A percentile compares a stretch with the other conserved stretches of the same genome.
These are phyloP conservation scores for Tagetes erecta DNA, from an alignment of 129 eudicot species.

Conservation along the genomic window DNA sequence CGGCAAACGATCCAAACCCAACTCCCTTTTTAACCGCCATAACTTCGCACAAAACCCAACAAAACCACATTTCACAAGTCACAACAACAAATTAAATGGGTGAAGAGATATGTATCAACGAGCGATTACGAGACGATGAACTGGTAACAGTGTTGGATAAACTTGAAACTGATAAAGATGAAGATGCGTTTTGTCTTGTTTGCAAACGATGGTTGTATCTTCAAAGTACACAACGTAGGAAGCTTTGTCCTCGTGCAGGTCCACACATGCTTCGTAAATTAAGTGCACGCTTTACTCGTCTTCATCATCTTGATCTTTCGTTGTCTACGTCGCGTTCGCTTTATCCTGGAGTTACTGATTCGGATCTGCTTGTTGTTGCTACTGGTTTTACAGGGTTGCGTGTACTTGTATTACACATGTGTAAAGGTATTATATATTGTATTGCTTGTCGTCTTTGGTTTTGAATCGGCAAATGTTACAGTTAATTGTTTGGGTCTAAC, in stretches of 20 bases:
- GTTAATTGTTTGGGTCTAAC: too few species aligned
- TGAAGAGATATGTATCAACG: conserved; percentile 45
- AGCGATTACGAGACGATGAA: conserved; percentile 71
- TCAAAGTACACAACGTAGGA: conserved; percentile 78
- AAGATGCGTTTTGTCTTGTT: conserved; percentile 73
- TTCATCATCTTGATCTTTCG: conserved; percentile 69
- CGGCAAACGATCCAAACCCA: background rate
- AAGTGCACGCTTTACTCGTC: conserved; percentile 73
- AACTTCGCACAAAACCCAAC: too few species aligned
- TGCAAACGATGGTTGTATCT: conserved; percentile 87
- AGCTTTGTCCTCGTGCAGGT: conserved; percentile 83
- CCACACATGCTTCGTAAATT: conserved; percentile 77
- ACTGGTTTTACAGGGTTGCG: conserved; percentile 59
- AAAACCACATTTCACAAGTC: too few species aligned
- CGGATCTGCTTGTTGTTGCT: conserved; percentile 81
- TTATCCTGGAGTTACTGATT: conserved; percentile 82
- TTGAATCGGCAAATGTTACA: too few species aligned
- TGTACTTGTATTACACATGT: conserved; percentile 52
- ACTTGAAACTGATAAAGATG: conserved; percentile 59
- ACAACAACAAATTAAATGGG: too few species aligned
- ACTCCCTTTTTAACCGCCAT: background rate
- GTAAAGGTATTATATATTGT: conserved; percentile 52
- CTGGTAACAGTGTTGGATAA: conserved; percentile 51
- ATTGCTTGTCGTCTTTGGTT: too few species aligned
- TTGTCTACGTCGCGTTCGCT: conserved; percentile 69